Evolutionary conservation across 441 rosid genomes (phyloP).

Genomic region (Isatis lusitanica): DNA sequence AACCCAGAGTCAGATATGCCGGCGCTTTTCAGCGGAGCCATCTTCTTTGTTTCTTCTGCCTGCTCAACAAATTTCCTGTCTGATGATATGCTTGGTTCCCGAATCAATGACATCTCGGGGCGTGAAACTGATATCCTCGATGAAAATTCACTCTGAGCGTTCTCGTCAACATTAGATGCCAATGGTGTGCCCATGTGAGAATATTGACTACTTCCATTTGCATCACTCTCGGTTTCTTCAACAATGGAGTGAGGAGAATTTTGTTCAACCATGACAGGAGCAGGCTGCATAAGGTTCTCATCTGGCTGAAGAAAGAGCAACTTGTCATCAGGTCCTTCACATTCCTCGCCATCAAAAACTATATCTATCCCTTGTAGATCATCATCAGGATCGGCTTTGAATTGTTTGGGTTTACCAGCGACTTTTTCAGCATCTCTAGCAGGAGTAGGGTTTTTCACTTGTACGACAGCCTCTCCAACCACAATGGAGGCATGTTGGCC

Average conservation of each 20-base stretch:
- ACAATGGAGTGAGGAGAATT: slow-evolving; percentile 90
- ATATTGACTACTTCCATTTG: slow-evolving; percentile 69
- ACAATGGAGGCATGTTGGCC: slow-evolving; percentile 64
- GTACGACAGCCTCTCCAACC: slow-evolving; percentile 68
- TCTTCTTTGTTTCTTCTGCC: slow-evolving; percentile 65
- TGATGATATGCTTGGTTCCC: slow-evolving; percentile 83
- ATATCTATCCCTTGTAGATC: slow-evolving; percentile 96
- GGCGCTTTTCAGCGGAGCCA: slow-evolving; percentile 44
- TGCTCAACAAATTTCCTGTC: slow-evolving; percentile 79
- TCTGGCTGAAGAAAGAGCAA: slow-evolving; percentile 91
- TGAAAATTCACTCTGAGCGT: slow-evolving; percentile 79
- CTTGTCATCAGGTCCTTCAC: slow-evolving; percentile 83
- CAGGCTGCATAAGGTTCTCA: slow-evolving; percentile 78
- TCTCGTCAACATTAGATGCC: slow-evolving; percentile 71
- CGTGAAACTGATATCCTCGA: slow-evolving; percentile 86
- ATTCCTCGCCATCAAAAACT: slow-evolving; percentile 93
- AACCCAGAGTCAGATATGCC: slow-evolving; percentile 54
- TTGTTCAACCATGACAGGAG: slow-evolving; percentile 71
- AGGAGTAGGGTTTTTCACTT: slow-evolving; percentile 58
- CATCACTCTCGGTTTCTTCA: slow-evolving; percentile 91
- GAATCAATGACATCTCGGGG: slow-evolving; percentile 66
- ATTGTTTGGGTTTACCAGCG: slow-evolving; percentile 64
- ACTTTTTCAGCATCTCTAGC: slow-evolving; percentile 55
- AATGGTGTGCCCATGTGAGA: slow-evolving; percentile 69
- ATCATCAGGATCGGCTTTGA: slow-evolving; percentile 86